Conservation (phyloP, 2,329 filamentous ascomycete species). For the Paecilomyces dactylethromorphus region DNA sequence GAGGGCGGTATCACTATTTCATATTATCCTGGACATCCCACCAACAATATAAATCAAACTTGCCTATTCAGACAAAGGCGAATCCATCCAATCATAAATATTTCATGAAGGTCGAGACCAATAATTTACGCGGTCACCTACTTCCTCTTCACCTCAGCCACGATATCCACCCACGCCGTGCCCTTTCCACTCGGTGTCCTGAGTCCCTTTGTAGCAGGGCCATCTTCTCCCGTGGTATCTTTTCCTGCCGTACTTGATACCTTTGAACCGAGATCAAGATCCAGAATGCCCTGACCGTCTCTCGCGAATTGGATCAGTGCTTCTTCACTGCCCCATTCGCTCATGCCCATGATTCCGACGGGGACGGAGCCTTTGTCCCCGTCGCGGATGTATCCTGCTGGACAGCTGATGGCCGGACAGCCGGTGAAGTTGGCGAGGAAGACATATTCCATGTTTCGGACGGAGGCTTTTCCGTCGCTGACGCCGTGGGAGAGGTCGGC, state of each 20-base stretch:
- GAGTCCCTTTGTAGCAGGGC: slow-evolving; percentile 13
- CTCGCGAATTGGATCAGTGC: slow-evolving; percentile 46
- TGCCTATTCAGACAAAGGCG: no score
- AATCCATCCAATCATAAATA: no score
- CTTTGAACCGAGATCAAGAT: slow-evolving; percentile 15
- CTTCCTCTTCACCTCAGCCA: slow-evolving; percentile 18
- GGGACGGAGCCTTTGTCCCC: slow-evolving; percentile 29
- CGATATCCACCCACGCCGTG: slow-evolving; percentile 32
- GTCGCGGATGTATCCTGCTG: slow-evolving; percentile 62
- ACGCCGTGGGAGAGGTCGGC: slow-evolving; percentile 58
- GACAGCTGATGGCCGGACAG: slow-evolving; percentile 66
- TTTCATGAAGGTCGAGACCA: background rate
- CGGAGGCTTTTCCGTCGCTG: slow-evolving; percentile 63
- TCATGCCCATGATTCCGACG: slow-evolving; percentile 49
- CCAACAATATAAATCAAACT: no score
- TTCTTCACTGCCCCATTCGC: slow-evolving; percentile 50
- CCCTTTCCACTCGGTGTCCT: slow-evolving; percentile 19
- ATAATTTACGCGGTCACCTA: background rate
- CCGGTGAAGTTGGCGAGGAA: slow-evolving; percentile 81
- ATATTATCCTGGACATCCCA: no score
- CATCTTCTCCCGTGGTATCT: slow-evolving; percentile 2
- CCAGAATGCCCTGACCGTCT: slow-evolving; percentile 45
- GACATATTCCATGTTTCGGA: slow-evolving; percentile 79
- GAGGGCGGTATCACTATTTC: no score
- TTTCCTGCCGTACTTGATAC: background rate